These are phyloP conservation scores for Carpinus viminea DNA, from an alignment of 306 rosid species.

Conservation along the genomic window DNA sequence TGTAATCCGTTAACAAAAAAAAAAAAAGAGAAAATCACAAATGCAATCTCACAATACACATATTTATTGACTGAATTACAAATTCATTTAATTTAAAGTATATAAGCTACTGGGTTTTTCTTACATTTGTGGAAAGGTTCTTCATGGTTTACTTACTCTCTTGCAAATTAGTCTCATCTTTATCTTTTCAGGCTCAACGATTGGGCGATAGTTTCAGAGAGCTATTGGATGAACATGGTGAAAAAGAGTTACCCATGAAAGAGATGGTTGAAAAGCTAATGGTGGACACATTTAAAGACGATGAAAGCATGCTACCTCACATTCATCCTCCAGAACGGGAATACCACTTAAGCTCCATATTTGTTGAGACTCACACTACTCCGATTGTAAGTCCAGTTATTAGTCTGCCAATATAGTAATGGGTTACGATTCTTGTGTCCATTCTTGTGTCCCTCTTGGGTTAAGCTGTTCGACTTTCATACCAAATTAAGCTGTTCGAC, in stretches of 20 bases:
- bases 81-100: not conserved
- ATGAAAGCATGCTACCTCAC: constrained; percentile 54
- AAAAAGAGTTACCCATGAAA: constrained; percentile 45
- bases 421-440: too few relatives aligned
- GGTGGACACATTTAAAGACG: constrained; percentile 62
- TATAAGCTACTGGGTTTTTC: not conserved
- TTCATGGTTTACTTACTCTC: not conserved
- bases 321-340: constrained; percentile 54
- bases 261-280: constrained; percentile 69
- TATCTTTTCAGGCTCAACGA: constrained; percentile 57
- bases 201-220: constrained; percentile 56
- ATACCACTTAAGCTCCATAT: constrained; percentile 57
- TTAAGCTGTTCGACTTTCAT: too few relatives aligned
- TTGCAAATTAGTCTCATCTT: not conserved
- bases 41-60: not conserved
- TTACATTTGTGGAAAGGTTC: not conserved
- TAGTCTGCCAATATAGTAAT: constrained; percentile 2
- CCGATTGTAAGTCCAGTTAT: constrained; percentile 41
- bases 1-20: too few relatives aligned
- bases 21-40: not conserved
- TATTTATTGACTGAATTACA: not conserved
- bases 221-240: constrained; percentile 40
- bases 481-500: too few relatives aligned
- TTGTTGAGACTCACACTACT: constrained; percentile 39
- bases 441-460: too few relatives aligned